Conservation (phyloP, 2,329 filamentous ascomycete genomes). For the Xylariaceae sp. region DNA sequence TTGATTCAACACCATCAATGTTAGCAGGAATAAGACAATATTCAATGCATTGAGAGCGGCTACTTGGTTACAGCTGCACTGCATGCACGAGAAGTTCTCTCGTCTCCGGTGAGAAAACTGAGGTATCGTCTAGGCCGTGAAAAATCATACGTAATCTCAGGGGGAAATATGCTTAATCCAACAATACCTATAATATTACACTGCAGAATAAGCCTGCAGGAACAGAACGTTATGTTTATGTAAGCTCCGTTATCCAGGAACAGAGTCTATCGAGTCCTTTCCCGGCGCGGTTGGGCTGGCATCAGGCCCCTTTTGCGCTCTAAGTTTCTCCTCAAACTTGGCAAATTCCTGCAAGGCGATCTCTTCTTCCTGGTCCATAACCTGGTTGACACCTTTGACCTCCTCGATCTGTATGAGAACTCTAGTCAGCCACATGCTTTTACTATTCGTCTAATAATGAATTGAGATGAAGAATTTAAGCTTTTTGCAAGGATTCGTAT, state of each 20-base stretch:
- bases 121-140: no score
- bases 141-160: not conserved
- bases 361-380: conserved; percentile 88
- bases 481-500: no score
- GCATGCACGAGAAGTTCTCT: no score
- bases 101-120: no score
- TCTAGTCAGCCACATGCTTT: conserved; percentile 25
- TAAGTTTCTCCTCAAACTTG: conserved; percentile 84
- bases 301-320: conserved; percentile 47
- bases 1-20: no score
- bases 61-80: no score
- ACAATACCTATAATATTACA: conserved; percentile 9
- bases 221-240: no score
- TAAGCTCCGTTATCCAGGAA: conserved; percentile 30
- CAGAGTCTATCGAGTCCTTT: conserved; percentile 37
- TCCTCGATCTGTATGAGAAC: conserved; percentile 75
- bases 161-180: conserved; percentile 1
- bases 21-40: no score
- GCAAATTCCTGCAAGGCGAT: conserved; percentile 83
- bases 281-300: conserved; percentile 35
- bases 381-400: conserved; percentile 86
- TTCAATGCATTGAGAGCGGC: no score
- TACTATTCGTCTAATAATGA: not conserved
- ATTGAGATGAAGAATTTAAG: no score
- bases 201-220: no score